A percentile compares a stretch with the other conserved stretches of the same genome.
Conservation (phyloP, 2,329 filamentous ascomycete species). For the Curvularia lunata region DNA sequence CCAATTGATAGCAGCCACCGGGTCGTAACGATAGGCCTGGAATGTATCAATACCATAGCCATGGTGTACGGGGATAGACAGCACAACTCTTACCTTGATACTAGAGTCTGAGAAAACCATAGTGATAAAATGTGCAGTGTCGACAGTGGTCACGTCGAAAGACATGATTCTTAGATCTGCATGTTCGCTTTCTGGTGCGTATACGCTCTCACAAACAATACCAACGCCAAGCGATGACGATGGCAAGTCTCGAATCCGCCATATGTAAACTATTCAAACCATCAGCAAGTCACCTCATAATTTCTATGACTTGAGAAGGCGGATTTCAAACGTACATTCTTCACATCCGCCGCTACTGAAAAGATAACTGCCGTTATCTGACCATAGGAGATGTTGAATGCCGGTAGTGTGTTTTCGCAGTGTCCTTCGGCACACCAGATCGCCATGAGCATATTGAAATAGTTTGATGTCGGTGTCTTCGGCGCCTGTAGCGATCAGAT, state of each 20-base stretch:
- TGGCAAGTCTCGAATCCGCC: slow-evolving; percentile 68
- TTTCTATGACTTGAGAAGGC: background rate
- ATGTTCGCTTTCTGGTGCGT: slow-evolving; percentile 57
- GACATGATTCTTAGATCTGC: slow-evolving; percentile 80
- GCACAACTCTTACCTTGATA: slow-evolving; percentile 59
- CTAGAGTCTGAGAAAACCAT: slow-evolving; percentile 86
- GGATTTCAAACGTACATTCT: slow-evolving; percentile 56
- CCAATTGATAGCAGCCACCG: slow-evolving; percentile 41
- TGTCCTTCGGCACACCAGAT: slow-evolving; percentile 63
- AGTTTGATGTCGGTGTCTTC: slow-evolving; percentile 80
- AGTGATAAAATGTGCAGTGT: slow-evolving; percentile 63
- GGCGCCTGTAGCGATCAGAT: slow-evolving; percentile 69
- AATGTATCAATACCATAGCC: slow-evolving; percentile 4
- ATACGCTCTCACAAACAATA: slow-evolving; percentile 59
- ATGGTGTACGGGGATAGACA: background rate
- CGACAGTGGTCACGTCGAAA: slow-evolving; percentile 65
- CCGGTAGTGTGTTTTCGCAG: slow-evolving; percentile 82
- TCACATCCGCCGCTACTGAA: slow-evolving; percentile 88
- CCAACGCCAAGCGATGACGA: slow-evolving; percentile 56
- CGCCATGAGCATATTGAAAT: slow-evolving; percentile 57
- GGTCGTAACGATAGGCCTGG: slow-evolving; percentile 55
- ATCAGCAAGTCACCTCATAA: background rate
- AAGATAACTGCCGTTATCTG: slow-evolving; percentile 68
- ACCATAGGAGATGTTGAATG: slow-evolving; percentile 81
- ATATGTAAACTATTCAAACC: slow-evolving; percentile 70